Base-by-base conservation (phyloP, 2,329 filamentous ascomycete species). In the Thermoascus crustaceus region DNA sequence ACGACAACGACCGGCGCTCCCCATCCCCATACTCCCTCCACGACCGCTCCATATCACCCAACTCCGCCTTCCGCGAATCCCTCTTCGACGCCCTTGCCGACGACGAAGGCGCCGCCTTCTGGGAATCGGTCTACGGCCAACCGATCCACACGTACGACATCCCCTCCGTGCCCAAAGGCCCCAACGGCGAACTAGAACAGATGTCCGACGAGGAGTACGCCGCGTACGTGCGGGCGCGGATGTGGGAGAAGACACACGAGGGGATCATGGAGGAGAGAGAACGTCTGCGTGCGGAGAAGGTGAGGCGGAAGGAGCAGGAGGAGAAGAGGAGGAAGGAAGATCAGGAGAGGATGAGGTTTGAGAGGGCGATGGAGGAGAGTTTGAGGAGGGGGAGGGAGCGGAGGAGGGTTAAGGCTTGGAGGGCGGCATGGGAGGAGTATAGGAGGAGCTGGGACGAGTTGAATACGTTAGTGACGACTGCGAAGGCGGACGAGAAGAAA, bases 41-140 rank as follows among this genome's bases (percentile, higher is more conserved):
- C 20, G 18, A 27, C 13, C 40, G 46, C n/a, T 36, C 45, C 0
- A 66, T 84, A 10, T 76, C 82, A 47, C 72, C 85, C 0, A 80
- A 86, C 25, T 69, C 73, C 0, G 86, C 89, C 1, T 98, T 98
- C 58, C 80, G 85, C 19, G 85, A 94, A 59, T 94, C 87, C 1
- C 78, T 98, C 4, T 96, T 96, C 64, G 91, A 98, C 59, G 91
- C 91, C 20, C 81, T 98, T 61, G 89, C 87, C 23, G 91, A 98
- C 60, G 89, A 96, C 55, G 91, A 98, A 63, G 91, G 89, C 30
- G 91, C 91, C 2, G 76, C 79, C 5, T 98, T 91, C 66, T 98
- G 91, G 91, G 82, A 95, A 58, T 77, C 78, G 10, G 85, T 98
- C n/a, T 98, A 96, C 61, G 88, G 87, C 1, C 89, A 96, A 57